phyloP scores from a whole-genome alignment of 2,329 filamentous ascomycete species.

The Microdochium bolleyi region DNA sequence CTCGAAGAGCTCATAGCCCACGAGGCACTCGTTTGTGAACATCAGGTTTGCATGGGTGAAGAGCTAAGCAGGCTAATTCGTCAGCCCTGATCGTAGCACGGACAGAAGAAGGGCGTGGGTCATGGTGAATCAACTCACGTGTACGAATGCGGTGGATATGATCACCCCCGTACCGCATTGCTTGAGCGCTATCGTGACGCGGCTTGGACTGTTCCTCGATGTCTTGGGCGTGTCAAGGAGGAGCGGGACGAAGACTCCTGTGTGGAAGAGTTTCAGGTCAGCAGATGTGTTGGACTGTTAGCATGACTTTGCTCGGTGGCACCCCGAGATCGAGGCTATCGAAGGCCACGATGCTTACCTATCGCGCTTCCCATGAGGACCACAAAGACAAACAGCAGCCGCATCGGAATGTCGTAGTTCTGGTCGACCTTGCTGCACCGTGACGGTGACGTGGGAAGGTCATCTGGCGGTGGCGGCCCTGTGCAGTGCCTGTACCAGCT shows the following conservation, averaged over 20 bases:
- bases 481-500: too few relatives aligned
- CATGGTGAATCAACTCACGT: too few relatives aligned
- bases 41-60: constrained; percentile 66
- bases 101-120: too few relatives aligned
- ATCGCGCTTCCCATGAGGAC: constrained; percentile 55
- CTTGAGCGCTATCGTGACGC: constrained; percentile 54
- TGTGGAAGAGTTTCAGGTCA: too few relatives aligned
- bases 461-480: neutral
- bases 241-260: constrained; percentile 49
- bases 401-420: constrained; percentile 60
- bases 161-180: constrained; percentile 70
- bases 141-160: constrained; percentile 63
- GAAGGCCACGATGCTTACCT: too few relatives aligned
- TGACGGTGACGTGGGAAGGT: neutral
- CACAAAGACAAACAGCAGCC: constrained; percentile 64
- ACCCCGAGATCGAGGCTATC: too few relatives aligned
- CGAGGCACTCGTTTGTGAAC: constrained; percentile 64
- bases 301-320: too few relatives aligned
- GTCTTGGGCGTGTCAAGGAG: constrained; percentile 44
- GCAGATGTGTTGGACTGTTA: too few relatives aligned
- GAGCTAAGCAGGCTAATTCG: constrained; percentile 28
- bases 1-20: constrained; percentile 55
- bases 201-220: constrained; percentile 25
- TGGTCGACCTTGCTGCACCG: constrained; percentile 37
- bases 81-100: too few relatives aligned